Evolutionary conservation across 1,284 basidiomycete genomes (phyloP).

Genomic region (Ustilago cynodontis): DNA sequence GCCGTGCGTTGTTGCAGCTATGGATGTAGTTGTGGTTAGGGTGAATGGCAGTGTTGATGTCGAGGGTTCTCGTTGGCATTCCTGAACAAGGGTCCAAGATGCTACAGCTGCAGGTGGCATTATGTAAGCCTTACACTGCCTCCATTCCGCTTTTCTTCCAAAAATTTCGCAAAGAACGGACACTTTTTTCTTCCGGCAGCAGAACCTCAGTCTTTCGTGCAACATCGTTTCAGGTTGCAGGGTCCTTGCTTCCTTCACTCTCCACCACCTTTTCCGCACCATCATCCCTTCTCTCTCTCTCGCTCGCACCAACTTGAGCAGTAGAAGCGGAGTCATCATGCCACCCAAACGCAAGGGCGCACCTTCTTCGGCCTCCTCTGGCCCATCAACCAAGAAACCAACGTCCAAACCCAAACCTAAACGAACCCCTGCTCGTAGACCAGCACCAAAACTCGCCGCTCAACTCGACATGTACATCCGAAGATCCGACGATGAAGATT

Average conservation of each 20-base stretch:
- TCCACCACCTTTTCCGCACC: background rate
- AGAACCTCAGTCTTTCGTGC: constrained; percentile 3
- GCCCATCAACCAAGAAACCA: background rate
- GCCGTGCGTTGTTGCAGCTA: background rate
- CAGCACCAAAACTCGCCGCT: constrained; percentile 20
- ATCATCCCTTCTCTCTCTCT: background rate
- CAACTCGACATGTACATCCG: constrained; percentile 47
- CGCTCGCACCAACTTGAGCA: background rate
- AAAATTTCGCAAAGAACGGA: constrained; percentile 15
- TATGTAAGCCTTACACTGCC: constrained; percentile 38
- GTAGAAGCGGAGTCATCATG: constrained; percentile 16
- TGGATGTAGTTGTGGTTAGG: background rate
- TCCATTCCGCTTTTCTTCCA: constrained; percentile 19
- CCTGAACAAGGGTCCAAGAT: background rate
- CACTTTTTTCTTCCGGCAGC: background rate
- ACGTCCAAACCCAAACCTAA: background rate
- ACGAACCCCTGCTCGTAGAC: constrained; percentile 1
- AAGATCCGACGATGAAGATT: constrained; percentile 34
- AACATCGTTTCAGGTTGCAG: too few relatives aligned
- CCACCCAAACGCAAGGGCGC: constrained; percentile 37
- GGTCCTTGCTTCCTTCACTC: background rate
- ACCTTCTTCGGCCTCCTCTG: constrained; percentile 3
- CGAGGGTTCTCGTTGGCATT: background rate
- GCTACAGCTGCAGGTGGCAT: background rate
- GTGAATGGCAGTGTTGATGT: constrained; percentile 4